A percentile compares a stretch with the other conserved stretches of the same genome.
These are phyloP conservation scores for Penicillium salamii DNA, from an alignment of 495 filamentous ascomycete species.

Conservation along the genomic window DNA sequence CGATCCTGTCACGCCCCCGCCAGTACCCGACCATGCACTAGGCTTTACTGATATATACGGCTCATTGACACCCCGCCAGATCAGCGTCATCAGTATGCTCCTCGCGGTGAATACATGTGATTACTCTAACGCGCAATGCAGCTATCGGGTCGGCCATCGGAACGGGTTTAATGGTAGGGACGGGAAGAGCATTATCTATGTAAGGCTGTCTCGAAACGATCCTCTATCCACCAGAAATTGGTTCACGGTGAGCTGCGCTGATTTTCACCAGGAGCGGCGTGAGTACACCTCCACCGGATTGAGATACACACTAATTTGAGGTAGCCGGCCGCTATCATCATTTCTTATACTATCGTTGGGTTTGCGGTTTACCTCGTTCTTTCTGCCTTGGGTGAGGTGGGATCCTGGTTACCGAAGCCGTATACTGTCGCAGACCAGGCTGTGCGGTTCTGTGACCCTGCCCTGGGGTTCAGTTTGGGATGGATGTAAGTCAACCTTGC, in stretches of 20 bases:
- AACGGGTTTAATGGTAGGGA: slow-evolving; percentile 63
- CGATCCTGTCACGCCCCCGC: not conserved
- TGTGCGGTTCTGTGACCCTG: slow-evolving; percentile 57
- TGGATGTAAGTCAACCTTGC: slow-evolving; percentile 37
- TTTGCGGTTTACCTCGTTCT: slow-evolving; percentile 60
- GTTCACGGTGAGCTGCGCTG: not conserved
- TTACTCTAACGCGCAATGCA: slow-evolving; percentile 14
- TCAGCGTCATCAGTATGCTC: slow-evolving; percentile 66
- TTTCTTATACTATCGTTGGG: slow-evolving; percentile 62
- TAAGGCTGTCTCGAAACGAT: slow-evolving; percentile 36
- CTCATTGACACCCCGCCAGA: slow-evolving; percentile 61
- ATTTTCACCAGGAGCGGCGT: slow-evolving; percentile 31
- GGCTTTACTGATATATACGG: slow-evolving; percentile 48
- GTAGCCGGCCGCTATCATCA: slow-evolving; percentile 57
- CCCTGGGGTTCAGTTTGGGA: slow-evolving; percentile 61
- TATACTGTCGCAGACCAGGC: slow-evolving; percentile 62
- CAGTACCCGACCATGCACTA: slow-evolving; percentile 1
- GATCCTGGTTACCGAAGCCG: slow-evolving; percentile 55
- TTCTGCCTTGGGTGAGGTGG: slow-evolving; percentile 62
- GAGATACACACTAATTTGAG: slow-evolving; percentile 7
- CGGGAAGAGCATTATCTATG: slow-evolving; percentile 59
- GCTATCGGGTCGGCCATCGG: slow-evolving; percentile 84
- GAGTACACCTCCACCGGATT: slow-evolving; percentile 4
- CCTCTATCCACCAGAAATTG: not conserved
- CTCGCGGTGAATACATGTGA: not conserved